A percentile compares a stretch with the other conserved stretches of the same genome.
Evolutionary conservation across 1,139 yeast genomes (phyloP).

Genomic region (Hemisphaericaspora xylofermentans): DNA sequence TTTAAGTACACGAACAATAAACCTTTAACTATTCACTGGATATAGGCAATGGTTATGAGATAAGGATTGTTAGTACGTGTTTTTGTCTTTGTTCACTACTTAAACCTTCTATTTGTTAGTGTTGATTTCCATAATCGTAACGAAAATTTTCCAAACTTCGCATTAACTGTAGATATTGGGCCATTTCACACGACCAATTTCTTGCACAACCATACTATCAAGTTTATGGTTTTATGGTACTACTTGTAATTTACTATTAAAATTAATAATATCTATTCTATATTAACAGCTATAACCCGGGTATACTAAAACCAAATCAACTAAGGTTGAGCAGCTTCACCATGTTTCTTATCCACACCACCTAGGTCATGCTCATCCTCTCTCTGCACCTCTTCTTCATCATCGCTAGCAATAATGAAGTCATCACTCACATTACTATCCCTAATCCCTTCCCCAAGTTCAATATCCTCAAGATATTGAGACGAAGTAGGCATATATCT

Average conservation of each 20-base stretch:
- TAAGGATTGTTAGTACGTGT: not conserved
- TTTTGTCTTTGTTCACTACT: not conserved
- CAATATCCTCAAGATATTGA: slow-evolving; percentile 33
- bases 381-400: slow-evolving; percentile 25
- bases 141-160: not conserved
- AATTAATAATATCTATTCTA: too few species aligned
- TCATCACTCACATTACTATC: slow-evolving; percentile 18
- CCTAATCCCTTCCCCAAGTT: slow-evolving; percentile 31
- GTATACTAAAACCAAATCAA: too few species aligned
- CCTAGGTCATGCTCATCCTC: not conserved
- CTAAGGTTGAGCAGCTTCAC: not conserved
- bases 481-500: slow-evolving; percentile 27
- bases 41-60: not conserved
- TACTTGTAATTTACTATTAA: too few species aligned
- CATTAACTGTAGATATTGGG: not conserved
- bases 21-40: not conserved
- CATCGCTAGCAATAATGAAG: slow-evolving; percentile 47
- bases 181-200: not conserved
- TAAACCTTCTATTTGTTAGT: not conserved
- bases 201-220: too few species aligned
- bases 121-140: not conserved
- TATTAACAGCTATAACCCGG: too few species aligned
- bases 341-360: not conserved
- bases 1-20: not conserved
- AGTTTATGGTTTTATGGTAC: too few species aligned